phyloP scores from a whole-genome alignment of 2,329 filamentous ascomycete genomes.

The Fusarium sp. region DNA sequence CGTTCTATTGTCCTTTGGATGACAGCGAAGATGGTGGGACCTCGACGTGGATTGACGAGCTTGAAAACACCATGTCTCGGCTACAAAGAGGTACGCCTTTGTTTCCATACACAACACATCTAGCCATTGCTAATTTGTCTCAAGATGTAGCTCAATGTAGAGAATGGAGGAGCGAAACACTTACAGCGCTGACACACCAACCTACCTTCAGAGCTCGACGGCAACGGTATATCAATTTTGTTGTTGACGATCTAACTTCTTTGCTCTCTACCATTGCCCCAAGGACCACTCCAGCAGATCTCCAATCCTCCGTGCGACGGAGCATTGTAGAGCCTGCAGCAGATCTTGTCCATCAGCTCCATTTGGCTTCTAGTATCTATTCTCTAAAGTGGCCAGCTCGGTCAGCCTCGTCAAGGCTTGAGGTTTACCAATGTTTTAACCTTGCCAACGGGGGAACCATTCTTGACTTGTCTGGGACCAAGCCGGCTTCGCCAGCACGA shows the following conservation, averaged over 20 bases:
- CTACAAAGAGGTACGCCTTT: conserved; percentile 48
- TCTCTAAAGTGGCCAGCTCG: conserved; percentile 54
- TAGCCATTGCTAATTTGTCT: conserved; percentile 15
- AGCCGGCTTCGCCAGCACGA: conserved; percentile 45
- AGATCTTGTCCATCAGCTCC: conserved; percentile 52
- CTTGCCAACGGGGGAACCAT: conserved; percentile 48
- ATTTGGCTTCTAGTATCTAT: conserved; percentile 50
- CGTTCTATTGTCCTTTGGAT: conserved; percentile 53
- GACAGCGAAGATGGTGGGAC: conserved; percentile 48
- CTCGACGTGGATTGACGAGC: conserved; percentile 49
- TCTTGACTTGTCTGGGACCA: conserved; percentile 47
- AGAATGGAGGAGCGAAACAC: conserved; percentile 53
- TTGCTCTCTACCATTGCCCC: conserved; percentile 49
- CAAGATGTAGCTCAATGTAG: conserved; percentile 51
- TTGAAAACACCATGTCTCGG: conserved; percentile 50
- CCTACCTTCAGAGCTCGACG: conserved; percentile 47
- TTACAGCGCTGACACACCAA: conserved; percentile 50
- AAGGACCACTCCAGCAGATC: conserved; percentile 42
- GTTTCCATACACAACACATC: background rate
- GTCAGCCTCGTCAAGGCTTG: conserved; percentile 50
- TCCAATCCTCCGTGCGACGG: conserved; percentile 49
- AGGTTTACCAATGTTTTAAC: conserved; percentile 53
- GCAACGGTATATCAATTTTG: conserved; percentile 43
- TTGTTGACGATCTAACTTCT: conserved; percentile 51
- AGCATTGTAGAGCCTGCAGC: conserved; percentile 51